A percentile compares a stretch with the other conserved stretches of the same genome.
Conservation (phyloP, 1,284 basidiomycete species). For the Schizophyllum commune region DNA sequence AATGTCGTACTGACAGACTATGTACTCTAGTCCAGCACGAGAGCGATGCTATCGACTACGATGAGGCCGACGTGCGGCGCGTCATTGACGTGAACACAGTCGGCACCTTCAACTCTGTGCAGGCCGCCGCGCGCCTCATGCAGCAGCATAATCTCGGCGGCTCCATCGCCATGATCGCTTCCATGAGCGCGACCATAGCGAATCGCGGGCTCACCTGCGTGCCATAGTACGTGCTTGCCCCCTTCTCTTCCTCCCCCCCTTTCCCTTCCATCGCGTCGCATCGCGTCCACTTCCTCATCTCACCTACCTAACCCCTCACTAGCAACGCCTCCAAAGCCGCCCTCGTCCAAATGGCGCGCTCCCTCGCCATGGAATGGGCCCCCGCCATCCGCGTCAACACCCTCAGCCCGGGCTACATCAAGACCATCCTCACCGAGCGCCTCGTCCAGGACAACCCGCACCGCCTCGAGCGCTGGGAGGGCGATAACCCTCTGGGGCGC, state of each 20-base stretch:
- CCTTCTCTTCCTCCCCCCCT: too few species aligned
- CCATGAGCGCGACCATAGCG: slow-evolving; percentile 76
- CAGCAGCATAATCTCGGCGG: slow-evolving; percentile 55
- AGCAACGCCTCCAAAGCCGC: slow-evolving; percentile 70
- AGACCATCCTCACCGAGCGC: slow-evolving; percentile 54
- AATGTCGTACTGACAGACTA: not conserved
- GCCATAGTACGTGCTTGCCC: not conserved
- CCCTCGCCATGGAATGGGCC: slow-evolving; percentile 76
- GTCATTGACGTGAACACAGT: slow-evolving; percentile 67
- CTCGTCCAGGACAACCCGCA: slow-evolving; percentile 27
- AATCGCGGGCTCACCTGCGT: slow-evolving; percentile 33
- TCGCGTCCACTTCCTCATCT: slow-evolving; percentile 27
- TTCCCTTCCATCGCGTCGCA: not conserved
- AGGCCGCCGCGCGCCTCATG: slow-evolving; percentile 73
- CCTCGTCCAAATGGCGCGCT: slow-evolving; percentile 71
- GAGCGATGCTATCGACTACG: slow-evolving; percentile 6
- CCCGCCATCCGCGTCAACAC: slow-evolving; percentile 63
- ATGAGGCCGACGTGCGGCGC: slow-evolving; percentile 23
- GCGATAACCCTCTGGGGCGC: slow-evolving; percentile 62
- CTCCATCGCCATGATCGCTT: slow-evolving; percentile 74
- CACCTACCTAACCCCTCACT: slow-evolving; percentile 61
- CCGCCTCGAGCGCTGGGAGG: slow-evolving; percentile 18
- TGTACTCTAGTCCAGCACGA: slow-evolving; percentile 8
- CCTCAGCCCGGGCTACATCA: slow-evolving; percentile 64
- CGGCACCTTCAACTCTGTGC: slow-evolving; percentile 70